Evolutionary conservation across 345 rosid genomes (phyloP), one percentile per base, ranked within the genome.

Genomic region (Syzygium grande): DNA sequence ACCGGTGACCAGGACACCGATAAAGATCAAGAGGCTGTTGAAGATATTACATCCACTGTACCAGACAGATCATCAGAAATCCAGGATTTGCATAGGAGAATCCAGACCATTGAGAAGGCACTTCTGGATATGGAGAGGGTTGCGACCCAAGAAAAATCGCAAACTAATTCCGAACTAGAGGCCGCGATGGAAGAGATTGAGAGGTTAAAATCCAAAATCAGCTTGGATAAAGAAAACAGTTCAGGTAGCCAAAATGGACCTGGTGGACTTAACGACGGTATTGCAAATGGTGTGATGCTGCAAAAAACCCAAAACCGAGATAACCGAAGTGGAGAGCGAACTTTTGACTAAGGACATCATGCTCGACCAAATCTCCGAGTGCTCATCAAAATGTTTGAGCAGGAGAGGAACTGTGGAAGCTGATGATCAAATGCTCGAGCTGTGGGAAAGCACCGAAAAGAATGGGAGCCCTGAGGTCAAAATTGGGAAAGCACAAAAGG

Each of bases 341-440:
- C 93, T 94, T 89, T 91, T 95, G 94, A 94, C 99, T 6, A 98
- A 98, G 92, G 99, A 98, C 90, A 97, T 97, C 85, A 90, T 98
- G 89, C 99, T 98, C 5, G 99, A 98, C 91, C 98, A 98, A 91
- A 90, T 92, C 68, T 98, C 99, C 5, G 99, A 96, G 88, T 92
- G 94, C 88, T 96, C 98, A 25, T 94, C 98, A 15, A 91, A 96
- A 90, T 96, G 97, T 80, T 91, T 90, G 85, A 94, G 96, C 89
- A 92, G 93, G 93, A 90, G 96, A 92, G 98, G 91, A 88, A 90
- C 94, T 88, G 46, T 85, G n/a, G 95, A 91, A 89, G 86, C 88
- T 61, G 94, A 93, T 84, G 91, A 94, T 91, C 92, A 89, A 85
- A 93, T 89, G 91, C 96, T 93, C 25, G 92, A 93, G 90, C 87